Evolutionary conservation across 192 early-diverging fungal genomes (phyloP).

Genomic region (Entophlyctis luteolus): DNA sequence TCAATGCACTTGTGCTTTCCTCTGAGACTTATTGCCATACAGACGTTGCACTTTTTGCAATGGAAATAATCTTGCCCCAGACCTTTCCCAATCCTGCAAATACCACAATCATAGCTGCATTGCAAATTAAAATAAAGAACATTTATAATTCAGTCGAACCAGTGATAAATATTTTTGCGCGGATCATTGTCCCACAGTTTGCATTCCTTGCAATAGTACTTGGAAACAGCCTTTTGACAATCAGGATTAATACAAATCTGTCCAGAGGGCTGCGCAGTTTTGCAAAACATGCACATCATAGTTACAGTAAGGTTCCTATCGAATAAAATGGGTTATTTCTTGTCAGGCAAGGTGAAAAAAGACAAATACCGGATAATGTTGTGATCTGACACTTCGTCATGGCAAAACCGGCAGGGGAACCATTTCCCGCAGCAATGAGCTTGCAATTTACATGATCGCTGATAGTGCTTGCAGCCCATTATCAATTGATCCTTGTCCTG

Average conservation of each 20-base stretch:
- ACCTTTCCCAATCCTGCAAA: slow-evolving; percentile 84
- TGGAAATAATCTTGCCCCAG: slow-evolving; percentile 82
- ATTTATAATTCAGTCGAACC: slow-evolving; percentile 26
- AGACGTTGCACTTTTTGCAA: slow-evolving; percentile 86
- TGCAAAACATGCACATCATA: slow-evolving; percentile 95
- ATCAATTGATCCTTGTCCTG: slow-evolving; percentile 50
- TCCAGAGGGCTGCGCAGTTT: slow-evolving; percentile 70
- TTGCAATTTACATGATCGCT: slow-evolving; percentile 66
- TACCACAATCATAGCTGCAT: slow-evolving; percentile 69
- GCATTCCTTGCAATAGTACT: slow-evolving; percentile 85
- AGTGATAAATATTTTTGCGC: slow-evolving; percentile 86
- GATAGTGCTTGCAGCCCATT: slow-evolving; percentile 79
- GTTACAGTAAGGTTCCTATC: slow-evolving; percentile 59
- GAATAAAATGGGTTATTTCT: too few species aligned
- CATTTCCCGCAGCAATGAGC: slow-evolving; percentile 73
- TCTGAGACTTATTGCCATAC: slow-evolving; percentile 72
- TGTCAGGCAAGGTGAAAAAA: too few species aligned
- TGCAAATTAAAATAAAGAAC: background rate
- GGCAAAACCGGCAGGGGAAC: slow-evolving; percentile 74
- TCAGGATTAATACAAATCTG: slow-evolving; percentile 61
- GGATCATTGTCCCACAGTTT: slow-evolving; percentile 88
- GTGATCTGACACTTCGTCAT: slow-evolving; percentile 65
- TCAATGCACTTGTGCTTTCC: slow-evolving; percentile 87
- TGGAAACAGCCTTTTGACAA: slow-evolving; percentile 63
- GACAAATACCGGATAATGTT: slow-evolving; percentile 63